Evolutionary conservation across 1,284 basidiomycete genomes (phyloP), one percentile per base, ranked within the genome.

Genomic region (Papiliotrema terrestris): DNA sequence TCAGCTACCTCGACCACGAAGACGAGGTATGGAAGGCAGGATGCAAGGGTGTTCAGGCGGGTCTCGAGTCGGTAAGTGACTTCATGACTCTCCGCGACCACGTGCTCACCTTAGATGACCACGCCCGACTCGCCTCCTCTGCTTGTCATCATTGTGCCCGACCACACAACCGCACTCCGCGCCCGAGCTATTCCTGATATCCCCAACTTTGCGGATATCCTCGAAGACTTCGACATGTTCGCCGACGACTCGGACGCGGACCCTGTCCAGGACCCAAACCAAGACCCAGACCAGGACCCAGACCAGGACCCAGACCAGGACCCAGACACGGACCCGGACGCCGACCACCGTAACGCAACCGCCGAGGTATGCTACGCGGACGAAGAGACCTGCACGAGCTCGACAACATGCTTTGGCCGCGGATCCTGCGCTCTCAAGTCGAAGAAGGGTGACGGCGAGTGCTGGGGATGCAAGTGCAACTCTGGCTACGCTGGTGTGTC

Each of bases 381-480:
- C 36, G 63, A 73, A 49, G 52, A 62, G 13, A 64, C 64, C 9
- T 74, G 72, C 47, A 57, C 62, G 6, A 59, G 59, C 25, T 50
- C 62, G 15, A 71, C 66, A 3, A 48, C 55, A 11, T 74, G 72
- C 52, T 67, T 62, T 29, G 72, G 67, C 13, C 57, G 66, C 19
- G 72, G 73, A 8, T 32, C 45, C 0, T 74, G 72, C 47, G 54
- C 60, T 17, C 52, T 71, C 3, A 62, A 62, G 26, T 38, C 45
- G 25, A 67, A 61, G 47, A 56, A 32, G 8, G 63, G 52, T 6
- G 55, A 67, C 25, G 58, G 51, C 11, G 72, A 71, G 44, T 74
- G 72, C 49, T 74, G 71, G 69, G 65, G 64, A 42, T 74, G 73
- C 57, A 63, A 65, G 45, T 71, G 73, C 48, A 45, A 54, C 5